Evolutionary conservation across 2,329 filamentous ascomycete genomes (phyloP).

Genomic region (Chaetomium sp.): DNA sequence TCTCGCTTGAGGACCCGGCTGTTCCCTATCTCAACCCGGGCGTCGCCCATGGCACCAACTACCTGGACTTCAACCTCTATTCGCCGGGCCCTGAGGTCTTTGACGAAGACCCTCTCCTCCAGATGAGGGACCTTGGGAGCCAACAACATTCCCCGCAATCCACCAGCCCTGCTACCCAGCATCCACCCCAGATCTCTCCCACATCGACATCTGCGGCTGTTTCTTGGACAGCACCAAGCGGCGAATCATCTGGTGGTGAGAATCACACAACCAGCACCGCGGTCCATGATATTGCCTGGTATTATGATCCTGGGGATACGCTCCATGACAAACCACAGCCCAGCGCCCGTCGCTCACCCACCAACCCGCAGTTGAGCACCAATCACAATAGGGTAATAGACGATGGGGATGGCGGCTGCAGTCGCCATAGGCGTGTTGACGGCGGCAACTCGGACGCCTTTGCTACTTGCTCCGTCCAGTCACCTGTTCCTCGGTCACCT

Average conservation of each 20-base stretch:
- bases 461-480: not conserved
- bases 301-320: constrained; percentile 21
- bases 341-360: not conserved
- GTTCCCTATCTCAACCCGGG: constrained; percentile 49
- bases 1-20: constrained; percentile 29
- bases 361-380: constrained; percentile 7
- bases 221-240: not conserved
- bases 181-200: constrained; percentile 1
- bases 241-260: not conserved
- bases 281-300: constrained; percentile 2
- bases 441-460: not conserved
- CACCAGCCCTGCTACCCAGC: not conserved
- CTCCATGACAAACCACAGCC: not conserved
- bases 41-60: constrained; percentile 45
- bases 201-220: not conserved
- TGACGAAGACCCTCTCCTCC: constrained; percentile 47
- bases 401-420: not conserved
- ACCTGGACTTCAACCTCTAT: constrained; percentile 59
- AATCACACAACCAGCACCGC: not conserved
- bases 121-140: constrained; percentile 28
- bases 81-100: constrained; percentile 53
- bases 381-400: constrained; percentile 19
- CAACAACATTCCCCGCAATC: constrained; percentile 25
- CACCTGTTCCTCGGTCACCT: no score
- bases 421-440: not conserved